Evolutionary conservation across 306 rosid genomes (phyloP), one percentile per base, ranked within the genome.

Genomic region (Acacia acuminata): DNA sequence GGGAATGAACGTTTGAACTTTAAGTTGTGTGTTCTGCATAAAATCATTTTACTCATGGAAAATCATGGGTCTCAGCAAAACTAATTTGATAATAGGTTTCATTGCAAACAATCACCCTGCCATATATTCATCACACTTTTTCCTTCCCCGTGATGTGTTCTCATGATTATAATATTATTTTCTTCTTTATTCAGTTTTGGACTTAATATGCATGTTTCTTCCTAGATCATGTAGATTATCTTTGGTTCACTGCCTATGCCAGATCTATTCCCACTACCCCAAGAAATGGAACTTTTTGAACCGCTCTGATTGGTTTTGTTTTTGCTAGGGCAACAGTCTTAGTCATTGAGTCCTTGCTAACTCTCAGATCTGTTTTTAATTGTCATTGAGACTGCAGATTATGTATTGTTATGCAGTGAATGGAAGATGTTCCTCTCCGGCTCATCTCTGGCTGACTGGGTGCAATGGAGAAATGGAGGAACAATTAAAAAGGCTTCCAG

Each of bases 361-460:
- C 22, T 50, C 72, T 20, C 14, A 60, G 53, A 77, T 73, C 71
- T 63, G 19, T 13, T 42, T 4, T 47, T 56, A 24, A 25, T 67
- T 78, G 47, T 60, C 70, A 76, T 85, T 75, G 71, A 61, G 65
- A 68, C 45, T 87, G 89, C 93, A 96, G 97, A 89, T 92, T 77
- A 93, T 92, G 97, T 93, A 91, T 79, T 96, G 96, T 75, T 96
- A 93, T 78, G 97, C 99, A 13, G 90, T 77, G 80, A 93, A 96
- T 76, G 94, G 96, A 72, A 93, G 92, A 81, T 91, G 94, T 11
- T 58, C 82, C 44, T 74, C 85, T 78, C 96, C 98, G 36, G 86
- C 96, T 25, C 94, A 93, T 87, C 97, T 96, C 55, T 93, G 98
- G 99, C 78, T 96, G 84, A 96, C 98, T 4, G 97, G 97, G 4